phyloP scores from a whole-genome alignment of 2,329 filamentous ascomycete genomes.

The Emmonsiellopsis sp. region DNA sequence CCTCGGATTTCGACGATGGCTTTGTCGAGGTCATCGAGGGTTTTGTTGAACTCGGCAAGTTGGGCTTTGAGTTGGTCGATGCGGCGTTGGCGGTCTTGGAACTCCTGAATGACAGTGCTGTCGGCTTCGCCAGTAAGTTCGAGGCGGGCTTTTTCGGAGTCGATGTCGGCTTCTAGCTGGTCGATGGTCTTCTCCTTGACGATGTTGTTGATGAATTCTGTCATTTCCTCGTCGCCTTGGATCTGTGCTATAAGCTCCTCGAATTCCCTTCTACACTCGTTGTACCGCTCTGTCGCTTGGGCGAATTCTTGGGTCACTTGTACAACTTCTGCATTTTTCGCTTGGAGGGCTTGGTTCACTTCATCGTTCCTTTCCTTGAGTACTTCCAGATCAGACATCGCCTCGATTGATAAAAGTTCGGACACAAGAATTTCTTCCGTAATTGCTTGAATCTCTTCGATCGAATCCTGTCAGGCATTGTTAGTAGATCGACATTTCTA shows the following conservation, averaged over 20 bases:
- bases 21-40: constrained; percentile 46
- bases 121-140: constrained; percentile 74
- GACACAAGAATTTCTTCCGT: constrained; percentile 60
- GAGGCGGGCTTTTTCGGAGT: constrained; percentile 63
- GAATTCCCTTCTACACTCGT: constrained; percentile 13
- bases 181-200: constrained; percentile 45
- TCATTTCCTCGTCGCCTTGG: constrained; percentile 11
- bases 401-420: constrained; percentile 66
- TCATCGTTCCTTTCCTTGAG: constrained; percentile 58
- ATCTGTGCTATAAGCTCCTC: constrained; percentile 12
- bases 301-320: constrained; percentile 21
- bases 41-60: constrained; percentile 45
- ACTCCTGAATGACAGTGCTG: constrained; percentile 66
- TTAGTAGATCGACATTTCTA: neutral
- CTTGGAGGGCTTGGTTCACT: constrained; percentile 42
- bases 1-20: constrained; percentile 58
- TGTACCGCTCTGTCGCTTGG: constrained; percentile 10
- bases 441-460: constrained; percentile 53
- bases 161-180: constrained; percentile 63
- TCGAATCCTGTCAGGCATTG: constrained; percentile 37
- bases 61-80: constrained; percentile 59
- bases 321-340: constrained; percentile 23
- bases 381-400: constrained; percentile 64
- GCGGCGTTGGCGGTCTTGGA: constrained; percentile 59
- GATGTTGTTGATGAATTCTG: neutral